Evolutionary conservation across 2,329 filamentous ascomycete species (phyloP).

Genomic region (Mycogone perniciosa): DNA sequence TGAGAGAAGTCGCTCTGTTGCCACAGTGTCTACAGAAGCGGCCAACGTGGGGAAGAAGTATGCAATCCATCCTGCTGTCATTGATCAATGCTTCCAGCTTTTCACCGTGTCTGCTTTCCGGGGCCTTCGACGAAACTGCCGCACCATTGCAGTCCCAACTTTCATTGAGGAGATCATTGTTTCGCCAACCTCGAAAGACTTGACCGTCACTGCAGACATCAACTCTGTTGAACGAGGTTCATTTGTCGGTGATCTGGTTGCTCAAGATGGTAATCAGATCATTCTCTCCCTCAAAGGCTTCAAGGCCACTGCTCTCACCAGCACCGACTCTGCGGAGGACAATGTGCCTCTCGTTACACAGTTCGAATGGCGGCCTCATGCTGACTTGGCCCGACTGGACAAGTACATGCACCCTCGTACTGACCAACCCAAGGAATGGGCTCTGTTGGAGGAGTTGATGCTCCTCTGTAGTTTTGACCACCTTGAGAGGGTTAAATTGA

Average conservation of each 20-base stretch:
- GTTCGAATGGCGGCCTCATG: conserved; percentile 25
- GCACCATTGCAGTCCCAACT: conserved; percentile 10
- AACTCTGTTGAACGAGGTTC: not conserved
- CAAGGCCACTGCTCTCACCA: conserved; percentile 6
- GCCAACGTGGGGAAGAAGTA: conserved; percentile 13
- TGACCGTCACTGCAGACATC: conserved; percentile 1
- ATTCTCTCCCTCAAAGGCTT: conserved; percentile 7
- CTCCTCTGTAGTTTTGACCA: conserved; percentile 15
- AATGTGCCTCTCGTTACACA: conserved; percentile 23
- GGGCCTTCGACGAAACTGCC: conserved; percentile 19
- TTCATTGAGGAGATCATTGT: conserved; percentile 7
- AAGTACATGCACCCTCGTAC: conserved; percentile 18
- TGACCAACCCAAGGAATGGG: conserved; percentile 10
- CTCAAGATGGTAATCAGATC: not conserved
- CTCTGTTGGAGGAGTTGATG: conserved; percentile 24
- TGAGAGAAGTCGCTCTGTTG: not conserved
- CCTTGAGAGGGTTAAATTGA: conserved; percentile 2
- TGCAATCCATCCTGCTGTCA: conserved; percentile 30
- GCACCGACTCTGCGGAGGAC: conserved; percentile 12
- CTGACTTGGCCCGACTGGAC: conserved; percentile 24
- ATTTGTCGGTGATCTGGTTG: conserved; percentile 2
- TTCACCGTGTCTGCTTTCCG: conserved; percentile 19
- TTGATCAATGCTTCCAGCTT: conserved; percentile 30
- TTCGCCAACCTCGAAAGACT: not conserved
- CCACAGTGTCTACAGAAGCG: not conserved